A percentile compares a stretch with the other conserved stretches of the same genome.
Evolutionary conservation across 1,284 basidiomycete species (phyloP).

Genomic region (Cryptococcus hybrid): DNA sequence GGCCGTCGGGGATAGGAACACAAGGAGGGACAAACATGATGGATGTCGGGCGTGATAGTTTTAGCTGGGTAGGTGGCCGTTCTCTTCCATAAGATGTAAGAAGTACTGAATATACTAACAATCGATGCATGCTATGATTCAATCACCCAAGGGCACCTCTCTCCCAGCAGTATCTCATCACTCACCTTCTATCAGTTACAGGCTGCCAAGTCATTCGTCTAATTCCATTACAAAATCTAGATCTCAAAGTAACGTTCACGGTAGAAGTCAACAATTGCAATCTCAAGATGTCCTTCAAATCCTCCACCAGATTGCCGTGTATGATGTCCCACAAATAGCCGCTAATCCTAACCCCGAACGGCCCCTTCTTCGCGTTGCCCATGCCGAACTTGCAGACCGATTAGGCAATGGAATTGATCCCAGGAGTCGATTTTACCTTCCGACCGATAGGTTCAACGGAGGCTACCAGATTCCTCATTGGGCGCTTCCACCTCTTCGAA

Average conservation of each 20-base stretch:
- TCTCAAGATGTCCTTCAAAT: slow-evolving; percentile 24
- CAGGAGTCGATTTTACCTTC: slow-evolving; percentile 40
- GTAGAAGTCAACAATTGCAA: slow-evolving; percentile 20
- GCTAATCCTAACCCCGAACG: slow-evolving; percentile 46
- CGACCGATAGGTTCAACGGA: slow-evolving; percentile 48
- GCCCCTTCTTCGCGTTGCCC: slow-evolving; percentile 39
- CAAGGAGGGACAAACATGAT: slow-evolving; percentile 14
- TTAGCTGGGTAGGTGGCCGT: neutral
- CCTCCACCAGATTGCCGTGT: slow-evolving; percentile 37
- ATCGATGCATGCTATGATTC: too few relatives aligned
- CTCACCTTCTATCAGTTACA: slow-evolving; percentile 31
- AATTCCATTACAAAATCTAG: slow-evolving; percentile 6
- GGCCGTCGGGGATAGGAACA: slow-evolving; percentile 26
- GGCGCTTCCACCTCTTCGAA: slow-evolving; percentile 49
- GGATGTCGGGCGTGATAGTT: neutral
- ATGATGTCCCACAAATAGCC: slow-evolving; percentile 40
- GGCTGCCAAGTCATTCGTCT: neutral
- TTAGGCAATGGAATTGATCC: slow-evolving; percentile 23
- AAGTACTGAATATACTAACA: too few relatives aligned
- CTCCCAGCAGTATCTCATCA: slow-evolving; percentile 29
- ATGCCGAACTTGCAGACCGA: slow-evolving; percentile 8
- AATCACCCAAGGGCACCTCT: slow-evolving; percentile 5
- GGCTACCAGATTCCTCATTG: slow-evolving; percentile 53
- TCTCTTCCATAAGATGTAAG: too few relatives aligned
- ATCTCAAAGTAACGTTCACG: too few relatives aligned